These are phyloP conservation scores for Geranomyces variabilis DNA, from an alignment of 192 early-diverging fungal species.

Conservation along the genomic window DNA sequence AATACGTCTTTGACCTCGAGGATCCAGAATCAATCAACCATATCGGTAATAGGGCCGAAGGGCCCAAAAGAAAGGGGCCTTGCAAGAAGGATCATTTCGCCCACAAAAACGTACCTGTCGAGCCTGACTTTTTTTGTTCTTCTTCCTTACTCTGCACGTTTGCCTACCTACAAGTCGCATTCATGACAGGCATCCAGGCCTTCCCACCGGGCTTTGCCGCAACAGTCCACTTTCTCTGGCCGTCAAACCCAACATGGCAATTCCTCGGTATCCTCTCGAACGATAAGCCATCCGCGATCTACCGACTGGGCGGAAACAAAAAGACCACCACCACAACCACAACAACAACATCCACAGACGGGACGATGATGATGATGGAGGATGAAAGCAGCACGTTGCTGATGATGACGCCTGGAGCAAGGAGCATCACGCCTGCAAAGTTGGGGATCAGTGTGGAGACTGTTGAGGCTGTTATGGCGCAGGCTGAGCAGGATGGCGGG, in stretches of 20 bases:
- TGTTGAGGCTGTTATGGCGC: conserved; percentile 67
- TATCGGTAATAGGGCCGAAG: conserved; percentile 45
- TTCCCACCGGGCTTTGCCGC: conserved; percentile 91
- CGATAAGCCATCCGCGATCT: conserved; percentile 60
- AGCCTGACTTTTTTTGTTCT: background rate
- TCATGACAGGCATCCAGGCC: conserved; percentile 80
- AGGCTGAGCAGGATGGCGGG: conserved; percentile 22
- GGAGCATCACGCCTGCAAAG: conserved; percentile 56
- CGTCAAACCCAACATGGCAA: conserved; percentile 43
- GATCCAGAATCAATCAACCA: conserved; percentile 91
- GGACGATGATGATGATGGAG: conserved; percentile 11
- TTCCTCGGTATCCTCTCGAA: conserved; percentile 55
- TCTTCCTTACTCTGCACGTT: too few relatives aligned
- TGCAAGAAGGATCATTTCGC: too few relatives aligned
- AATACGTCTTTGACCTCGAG: conserved; percentile 88
- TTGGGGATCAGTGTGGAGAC: conserved; percentile 96
- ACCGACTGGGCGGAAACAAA: conserved; percentile 49
- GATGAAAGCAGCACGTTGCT: conserved; percentile 16
- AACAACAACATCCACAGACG: background rate
- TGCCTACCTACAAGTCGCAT: too few relatives aligned
- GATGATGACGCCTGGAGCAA: conserved; percentile 24
- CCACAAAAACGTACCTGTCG: too few relatives aligned
- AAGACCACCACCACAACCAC: conserved; percentile 14
- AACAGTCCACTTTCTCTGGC: conserved; percentile 94
- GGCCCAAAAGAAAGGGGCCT: too few relatives aligned